Conservation (phyloP, 139 green algal species). For the Micromonas pusilla region DNA sequence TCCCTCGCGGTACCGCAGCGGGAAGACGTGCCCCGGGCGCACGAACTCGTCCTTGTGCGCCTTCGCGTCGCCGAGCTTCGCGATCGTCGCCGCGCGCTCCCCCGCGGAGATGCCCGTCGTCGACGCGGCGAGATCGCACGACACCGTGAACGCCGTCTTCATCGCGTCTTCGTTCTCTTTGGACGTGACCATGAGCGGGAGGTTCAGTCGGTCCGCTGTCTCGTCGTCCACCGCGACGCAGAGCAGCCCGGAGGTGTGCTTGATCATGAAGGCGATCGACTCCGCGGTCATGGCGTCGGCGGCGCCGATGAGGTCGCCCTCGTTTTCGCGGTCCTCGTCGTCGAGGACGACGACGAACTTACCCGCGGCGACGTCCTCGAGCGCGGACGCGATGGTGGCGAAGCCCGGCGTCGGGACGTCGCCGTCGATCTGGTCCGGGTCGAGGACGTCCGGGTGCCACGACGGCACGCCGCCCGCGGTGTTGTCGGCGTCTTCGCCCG, state of each 20-base stretch:
- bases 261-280: constrained; percentile 70
- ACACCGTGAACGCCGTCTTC: constrained; percentile 93
- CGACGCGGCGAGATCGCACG: constrained; percentile 75
- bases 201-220: constrained; percentile 64
- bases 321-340: constrained; percentile 93
- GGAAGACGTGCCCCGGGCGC: constrained; percentile 94
- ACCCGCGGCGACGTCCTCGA: constrained; percentile 5
- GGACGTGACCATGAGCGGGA: constrained; percentile 88
- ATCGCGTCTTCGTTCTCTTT: constrained; percentile 80
- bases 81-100: constrained; percentile 74
- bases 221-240: constrained; percentile 59
- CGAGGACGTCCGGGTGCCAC: not conserved
- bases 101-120: constrained; percentile 88
- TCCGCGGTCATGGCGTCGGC: constrained; percentile 52
- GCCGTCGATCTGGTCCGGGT: not conserved
- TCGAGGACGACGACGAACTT: constrained; percentile 91
- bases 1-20: constrained; percentile 58
- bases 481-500: not conserved
- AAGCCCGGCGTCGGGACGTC: constrained; percentile 20
- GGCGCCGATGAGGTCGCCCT: constrained; percentile 94
- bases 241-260: constrained; percentile 82
- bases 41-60: constrained; percentile 58
- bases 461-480: too few relatives aligned
- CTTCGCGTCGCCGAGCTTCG: constrained; percentile 57
- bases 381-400: not conserved